These are phyloP conservation scores for Pisolithus thermaeus DNA, from an alignment of 1,284 basidiomycete genomes.

Conservation along the genomic window DNA sequence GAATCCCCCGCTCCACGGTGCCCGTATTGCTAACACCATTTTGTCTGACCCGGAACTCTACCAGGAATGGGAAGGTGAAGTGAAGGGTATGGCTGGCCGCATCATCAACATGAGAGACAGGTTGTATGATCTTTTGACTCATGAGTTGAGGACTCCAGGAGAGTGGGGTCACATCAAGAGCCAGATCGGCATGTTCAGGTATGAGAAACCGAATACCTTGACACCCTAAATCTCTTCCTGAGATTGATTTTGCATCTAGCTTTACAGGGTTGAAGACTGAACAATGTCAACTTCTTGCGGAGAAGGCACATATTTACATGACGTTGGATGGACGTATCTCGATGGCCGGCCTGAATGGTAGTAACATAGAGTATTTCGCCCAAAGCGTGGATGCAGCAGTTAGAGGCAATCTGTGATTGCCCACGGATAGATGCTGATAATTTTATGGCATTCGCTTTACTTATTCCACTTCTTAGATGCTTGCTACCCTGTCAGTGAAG, in stretches of 20 bases:
- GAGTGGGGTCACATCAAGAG: slow-evolving; percentile 96
- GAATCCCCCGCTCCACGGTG: slow-evolving; percentile 95
- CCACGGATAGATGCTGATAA: slow-evolving; percentile 20
- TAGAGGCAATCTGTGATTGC: slow-evolving; percentile 64
- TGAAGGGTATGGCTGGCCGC: slow-evolving; percentile 93
- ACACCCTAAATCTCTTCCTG: slow-evolving; percentile 2
- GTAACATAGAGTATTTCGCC: slow-evolving; percentile 91
- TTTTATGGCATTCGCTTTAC: slow-evolving; percentile 17
- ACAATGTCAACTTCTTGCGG: slow-evolving; percentile 84
- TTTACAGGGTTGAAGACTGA: slow-evolving; percentile 83
- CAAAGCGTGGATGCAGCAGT: slow-evolving; percentile 81
- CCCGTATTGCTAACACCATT: slow-evolving; percentile 84
- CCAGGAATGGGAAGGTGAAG: slow-evolving; percentile 84
- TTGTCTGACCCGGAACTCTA: slow-evolving; percentile 76
- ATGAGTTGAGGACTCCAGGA: slow-evolving; percentile 85
- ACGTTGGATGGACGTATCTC: slow-evolving; percentile 87
- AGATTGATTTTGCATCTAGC: slow-evolving; percentile 34
- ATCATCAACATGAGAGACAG: slow-evolving; percentile 95
- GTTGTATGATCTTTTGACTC: slow-evolving; percentile 75
- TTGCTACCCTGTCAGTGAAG: not conserved
- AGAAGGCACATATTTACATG: slow-evolving; percentile 95
- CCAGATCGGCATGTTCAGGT: slow-evolving; percentile 96
- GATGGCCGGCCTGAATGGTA: slow-evolving; percentile 90
- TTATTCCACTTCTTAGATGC: slow-evolving; percentile 1
- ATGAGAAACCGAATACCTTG: slow-evolving; percentile 11